A percentile compares a stretch with the other conserved stretches of the same genome.
Conservation (phyloP, 805 yeast genomes). For the Wickerhamomyces ciferrii region DNA sequence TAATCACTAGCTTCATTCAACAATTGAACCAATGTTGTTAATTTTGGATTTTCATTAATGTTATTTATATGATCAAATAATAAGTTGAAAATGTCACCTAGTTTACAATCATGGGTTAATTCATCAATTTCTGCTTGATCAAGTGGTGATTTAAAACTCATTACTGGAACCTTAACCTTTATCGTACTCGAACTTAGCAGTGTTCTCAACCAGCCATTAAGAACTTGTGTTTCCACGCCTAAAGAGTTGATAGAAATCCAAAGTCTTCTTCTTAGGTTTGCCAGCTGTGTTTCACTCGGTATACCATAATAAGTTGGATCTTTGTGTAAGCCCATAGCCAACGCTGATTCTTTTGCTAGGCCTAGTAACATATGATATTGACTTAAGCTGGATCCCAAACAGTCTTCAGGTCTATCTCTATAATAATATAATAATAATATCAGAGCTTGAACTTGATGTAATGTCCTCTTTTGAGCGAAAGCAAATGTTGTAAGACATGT, state of each 20-base stretch:
- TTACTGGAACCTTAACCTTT: not conserved
- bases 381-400: conserved; percentile 34
- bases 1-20: not conserved
- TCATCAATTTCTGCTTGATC: not conserved
- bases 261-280: not conserved
- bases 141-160: not conserved
- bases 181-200: not conserved
- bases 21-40: not conserved
- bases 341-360: not conserved
- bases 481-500: not conserved
- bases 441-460: conserved; percentile 31
- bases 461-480: conserved; percentile 21
- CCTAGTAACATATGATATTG: conserved; percentile 32
- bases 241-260: not conserved
- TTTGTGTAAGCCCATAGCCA: conserved; percentile 1
- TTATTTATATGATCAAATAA: not conserved
- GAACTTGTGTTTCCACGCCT: not conserved
- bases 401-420: conserved; percentile 35
- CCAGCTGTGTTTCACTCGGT: not conserved
- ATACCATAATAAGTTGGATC: conserved; percentile 1
- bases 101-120: not conserved
- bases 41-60: not conserved
- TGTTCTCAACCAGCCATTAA: not conserved
- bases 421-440: conserved; percentile 29
- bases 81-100: not conserved